phyloP scores from a whole-genome alignment of 257 asterid species.

The Eucommia ulmoides region DNA sequence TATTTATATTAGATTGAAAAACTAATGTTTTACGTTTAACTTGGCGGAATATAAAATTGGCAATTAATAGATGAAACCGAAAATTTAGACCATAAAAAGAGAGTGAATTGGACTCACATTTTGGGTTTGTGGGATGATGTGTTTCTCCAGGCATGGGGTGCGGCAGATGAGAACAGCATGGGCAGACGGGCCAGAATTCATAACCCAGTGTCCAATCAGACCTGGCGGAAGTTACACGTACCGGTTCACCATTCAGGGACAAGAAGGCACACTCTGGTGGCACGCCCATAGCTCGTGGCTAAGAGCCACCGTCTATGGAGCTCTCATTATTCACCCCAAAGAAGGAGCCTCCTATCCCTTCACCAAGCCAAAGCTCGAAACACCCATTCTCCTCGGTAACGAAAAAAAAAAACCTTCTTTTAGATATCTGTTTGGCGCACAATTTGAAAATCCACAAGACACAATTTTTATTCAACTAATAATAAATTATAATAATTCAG shows the following conservation, averaged over 20 bases:
- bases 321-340: constrained; percentile 5
- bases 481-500: neutral
- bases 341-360: constrained; percentile 6
- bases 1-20: too few relatives aligned
- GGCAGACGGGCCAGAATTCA: constrained; percentile 3
- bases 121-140: too few relatives aligned
- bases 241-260: constrained; percentile 6
- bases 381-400: constrained; percentile 6
- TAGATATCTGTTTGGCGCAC: neutral
- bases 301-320: constrained; percentile 6
- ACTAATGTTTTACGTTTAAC: too few relatives aligned
- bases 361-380: constrained; percentile 6
- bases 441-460: neutral
- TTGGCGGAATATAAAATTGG: too few relatives aligned
- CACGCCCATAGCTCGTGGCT: constrained; percentile 6
- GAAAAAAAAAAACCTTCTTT: neutral
- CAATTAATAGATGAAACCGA: too few relatives aligned
- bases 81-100: too few relatives aligned
- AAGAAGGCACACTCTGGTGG: constrained; percentile 5
- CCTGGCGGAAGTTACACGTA: constrained; percentile 9
- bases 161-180: constrained; percentile 4
- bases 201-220: constrained; percentile 4
- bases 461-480: neutral
- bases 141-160: neutral
- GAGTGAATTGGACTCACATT: too few relatives aligned